phyloP scores from a whole-genome alignment of 176 grass and related monocot species.

The Eragrostis curvula region DNA sequence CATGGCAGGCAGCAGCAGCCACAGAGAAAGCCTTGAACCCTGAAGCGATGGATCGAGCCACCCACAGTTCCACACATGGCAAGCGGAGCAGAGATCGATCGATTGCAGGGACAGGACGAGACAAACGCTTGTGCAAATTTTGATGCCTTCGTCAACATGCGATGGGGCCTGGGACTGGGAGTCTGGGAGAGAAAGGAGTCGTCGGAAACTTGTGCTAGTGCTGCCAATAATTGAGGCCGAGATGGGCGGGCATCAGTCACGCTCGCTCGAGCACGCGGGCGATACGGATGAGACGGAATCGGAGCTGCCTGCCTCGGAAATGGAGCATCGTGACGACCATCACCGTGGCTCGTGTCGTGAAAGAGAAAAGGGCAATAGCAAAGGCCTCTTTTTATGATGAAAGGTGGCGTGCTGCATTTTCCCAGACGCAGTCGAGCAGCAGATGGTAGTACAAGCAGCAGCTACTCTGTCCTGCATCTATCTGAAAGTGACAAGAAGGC shows the following conservation, averaged over 20 bases:
- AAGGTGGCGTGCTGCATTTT: background rate
- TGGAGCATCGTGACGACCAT: background rate
- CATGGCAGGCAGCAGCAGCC: background rate
- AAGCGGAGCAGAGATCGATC: background rate
- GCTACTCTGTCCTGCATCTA: too few species aligned
- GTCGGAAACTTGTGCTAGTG: background rate
- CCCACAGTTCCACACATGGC: background rate
- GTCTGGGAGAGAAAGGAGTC: background rate
- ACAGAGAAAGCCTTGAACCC: background rate
- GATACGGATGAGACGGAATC: conserved; percentile 9
- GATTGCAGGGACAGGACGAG: background rate
- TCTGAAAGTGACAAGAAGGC: background rate
- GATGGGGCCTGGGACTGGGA: background rate
- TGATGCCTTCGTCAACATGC: background rate
- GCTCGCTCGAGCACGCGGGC: background rate
- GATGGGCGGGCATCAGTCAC: background rate
- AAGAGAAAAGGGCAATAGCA: background rate
- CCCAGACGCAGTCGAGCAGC: too few species aligned
- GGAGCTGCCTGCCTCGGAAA: conserved; percentile 2
- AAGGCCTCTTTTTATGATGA: background rate
- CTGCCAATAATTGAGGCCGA: conserved; percentile 16
- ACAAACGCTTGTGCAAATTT: background rate
- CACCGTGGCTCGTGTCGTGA: background rate
- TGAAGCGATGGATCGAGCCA: background rate
- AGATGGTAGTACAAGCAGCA: too few species aligned